Percentiles rank a stretch among this genome's conserved stretches.
Evolutionary conservation across 116 monocot species (phyloP).

Genomic region (Cymodocea nodosa): DNA sequence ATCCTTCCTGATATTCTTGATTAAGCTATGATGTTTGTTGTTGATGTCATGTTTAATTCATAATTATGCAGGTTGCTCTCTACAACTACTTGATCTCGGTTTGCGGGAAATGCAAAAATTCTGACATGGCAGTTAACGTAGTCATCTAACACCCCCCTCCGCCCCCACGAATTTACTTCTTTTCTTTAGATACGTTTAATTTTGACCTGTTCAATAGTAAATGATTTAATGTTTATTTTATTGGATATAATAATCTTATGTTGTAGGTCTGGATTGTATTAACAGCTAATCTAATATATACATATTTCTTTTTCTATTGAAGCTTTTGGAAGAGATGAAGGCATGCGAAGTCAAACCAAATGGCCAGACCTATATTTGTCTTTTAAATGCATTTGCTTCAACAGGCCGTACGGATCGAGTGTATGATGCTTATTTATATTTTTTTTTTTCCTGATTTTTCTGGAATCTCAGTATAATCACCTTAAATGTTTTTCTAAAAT

Average conservation of each 20-base stretch:
- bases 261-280: background rate
- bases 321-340: conserved; percentile 99
- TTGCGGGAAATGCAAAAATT: conserved; percentile 88
- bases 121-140: conserved; percentile 68
- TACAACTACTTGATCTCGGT: conserved; percentile 96
- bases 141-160: background rate
- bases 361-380: conserved; percentile 86
- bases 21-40: background rate
- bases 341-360: conserved; percentile 63
- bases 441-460: background rate
- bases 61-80: conserved; percentile 60
- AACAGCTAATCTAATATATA: background rate
- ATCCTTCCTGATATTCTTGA: too few relatives aligned
- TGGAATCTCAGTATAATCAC: too few relatives aligned
- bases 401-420: conserved; percentile 78
- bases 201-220: background rate
- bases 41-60: background rate
- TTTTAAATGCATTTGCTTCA: conserved; percentile 86
- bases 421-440: conserved; percentile 28
- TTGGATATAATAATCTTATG: background rate
- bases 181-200: background rate
- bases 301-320: conserved; percentile 11
- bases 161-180: background rate
- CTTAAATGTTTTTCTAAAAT: too few relatives aligned
- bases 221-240: background rate